phyloP scores from a whole-genome alignment of 441 rosid genomes.

The Arabidopsis hybrid region DNA sequence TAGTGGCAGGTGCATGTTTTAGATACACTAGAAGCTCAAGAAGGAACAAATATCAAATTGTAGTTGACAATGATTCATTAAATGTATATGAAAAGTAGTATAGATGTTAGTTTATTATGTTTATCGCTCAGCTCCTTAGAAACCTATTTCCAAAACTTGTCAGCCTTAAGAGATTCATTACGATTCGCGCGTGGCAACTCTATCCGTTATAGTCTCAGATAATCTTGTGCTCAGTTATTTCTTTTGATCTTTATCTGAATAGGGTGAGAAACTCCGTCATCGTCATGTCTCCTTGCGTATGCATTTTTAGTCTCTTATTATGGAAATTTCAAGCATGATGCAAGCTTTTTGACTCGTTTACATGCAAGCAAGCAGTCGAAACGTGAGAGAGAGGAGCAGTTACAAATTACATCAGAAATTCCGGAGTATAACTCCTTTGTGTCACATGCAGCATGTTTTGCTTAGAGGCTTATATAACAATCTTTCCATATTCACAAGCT shows the following conservation, averaged over 20 bases:
- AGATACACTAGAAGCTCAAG: slow-evolving; percentile 27
- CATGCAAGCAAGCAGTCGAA: slow-evolving; percentile 43
- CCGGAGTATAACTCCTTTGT: slow-evolving; percentile 28
- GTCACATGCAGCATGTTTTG: slow-evolving; percentile 43
- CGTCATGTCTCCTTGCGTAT: slow-evolving; percentile 33
- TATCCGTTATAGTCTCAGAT: slow-evolving; percentile 23
- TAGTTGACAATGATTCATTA: slow-evolving; percentile 21
- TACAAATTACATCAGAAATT: slow-evolving; percentile 32
- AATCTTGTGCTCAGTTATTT: slow-evolving; percentile 10
- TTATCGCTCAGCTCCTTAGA: background rate
- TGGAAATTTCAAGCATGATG: slow-evolving; percentile 36
- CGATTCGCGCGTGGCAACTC: background rate
- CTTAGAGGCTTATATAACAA: slow-evolving; percentile 4
- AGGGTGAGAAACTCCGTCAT: slow-evolving; percentile 24
- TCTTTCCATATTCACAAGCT: slow-evolving; percentile 12
- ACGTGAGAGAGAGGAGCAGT: slow-evolving; percentile 25
- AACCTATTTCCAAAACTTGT: background rate
- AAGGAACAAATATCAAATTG: slow-evolving; percentile 23
- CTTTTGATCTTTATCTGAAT: slow-evolving; percentile 32
- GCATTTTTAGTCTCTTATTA: slow-evolving; percentile 11
- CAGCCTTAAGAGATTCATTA: background rate
- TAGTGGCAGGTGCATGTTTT: slow-evolving; percentile 15
- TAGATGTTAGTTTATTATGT: slow-evolving; percentile 6
- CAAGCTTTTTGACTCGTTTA: slow-evolving; percentile 28
- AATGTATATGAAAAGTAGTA: slow-evolving; percentile 37